These are phyloP conservation scores for Laetiporus sulphureus DNA, from an alignment of 1,284 basidiomycete genomes.

Conservation along the genomic window DNA sequence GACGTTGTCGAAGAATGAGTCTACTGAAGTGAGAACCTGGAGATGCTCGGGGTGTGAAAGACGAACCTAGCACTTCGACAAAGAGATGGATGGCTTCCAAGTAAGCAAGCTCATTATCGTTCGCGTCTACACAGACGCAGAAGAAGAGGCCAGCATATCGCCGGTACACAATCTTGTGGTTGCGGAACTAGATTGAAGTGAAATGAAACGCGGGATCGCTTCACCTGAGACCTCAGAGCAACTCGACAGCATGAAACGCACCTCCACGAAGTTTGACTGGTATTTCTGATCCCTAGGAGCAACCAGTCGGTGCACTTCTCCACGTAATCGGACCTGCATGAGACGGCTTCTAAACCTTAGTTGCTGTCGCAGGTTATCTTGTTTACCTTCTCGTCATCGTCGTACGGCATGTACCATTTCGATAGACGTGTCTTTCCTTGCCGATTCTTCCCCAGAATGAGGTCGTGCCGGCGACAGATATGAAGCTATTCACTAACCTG, in stretches of 20 bases:
- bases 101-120: slow-evolving; percentile 97
- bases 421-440: slow-evolving; percentile 96
- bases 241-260: slow-evolving; percentile 29
- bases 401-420: slow-evolving; percentile 96
- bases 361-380: not conserved
- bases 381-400: slow-evolving; percentile 90
- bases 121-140: slow-evolving; percentile 94
- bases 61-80: slow-evolving; percentile 92
- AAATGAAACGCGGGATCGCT: not conserved
- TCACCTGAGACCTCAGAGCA: not conserved
- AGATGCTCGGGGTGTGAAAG: too few relatives aligned
- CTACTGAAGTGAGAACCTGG: slow-evolving; percentile 32
- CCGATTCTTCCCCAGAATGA: slow-evolving; percentile 60
- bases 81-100: slow-evolving; percentile 97
- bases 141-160: slow-evolving; percentile 98
- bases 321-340: slow-evolving; percentile 77
- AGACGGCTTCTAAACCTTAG: not conserved
- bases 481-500: slow-evolving; percentile 45
- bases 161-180: slow-evolving; percentile 92
- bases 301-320: slow-evolving; percentile 92
- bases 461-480: not conserved
- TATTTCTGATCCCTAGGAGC: slow-evolving; percentile 98
- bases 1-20: slow-evolving; percentile 97
- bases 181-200: slow-evolving; percentile 78
- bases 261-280: slow-evolving; percentile 99